Conservation (phyloP, 2,329 filamentous ascomycete species). For the Alternaria metachromatica region DNA sequence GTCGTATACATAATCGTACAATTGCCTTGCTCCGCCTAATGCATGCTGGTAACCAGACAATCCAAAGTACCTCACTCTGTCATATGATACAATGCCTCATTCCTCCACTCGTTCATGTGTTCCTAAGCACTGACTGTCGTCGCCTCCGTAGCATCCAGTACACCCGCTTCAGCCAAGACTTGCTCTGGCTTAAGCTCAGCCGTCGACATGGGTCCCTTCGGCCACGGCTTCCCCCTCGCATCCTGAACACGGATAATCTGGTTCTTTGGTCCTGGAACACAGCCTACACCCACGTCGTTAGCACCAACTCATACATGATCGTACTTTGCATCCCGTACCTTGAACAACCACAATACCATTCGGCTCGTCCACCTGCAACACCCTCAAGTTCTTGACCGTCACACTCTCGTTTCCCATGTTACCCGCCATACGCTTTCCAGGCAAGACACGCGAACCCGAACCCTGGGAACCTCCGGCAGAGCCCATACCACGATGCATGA, state of each 20-base stretch:
- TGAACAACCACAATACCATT: constrained; percentile 88
- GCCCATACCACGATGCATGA: constrained; percentile 91
- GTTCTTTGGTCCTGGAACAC: constrained; percentile 87
- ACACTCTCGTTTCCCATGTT: constrained; percentile 90
- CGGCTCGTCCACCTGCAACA: constrained; percentile 85
- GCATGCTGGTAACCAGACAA: too few species aligned
- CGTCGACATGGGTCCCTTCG: constrained; percentile 53
- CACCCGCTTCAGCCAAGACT: constrained; percentile 10
- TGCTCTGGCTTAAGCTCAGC: constrained; percentile 27
- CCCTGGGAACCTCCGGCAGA: constrained; percentile 89
- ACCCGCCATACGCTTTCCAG: constrained; percentile 97
- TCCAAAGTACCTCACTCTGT: neutral
- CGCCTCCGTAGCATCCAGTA: constrained; percentile 16
- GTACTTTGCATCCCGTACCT: constrained; percentile 58
- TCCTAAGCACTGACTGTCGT: constrained; percentile 9
- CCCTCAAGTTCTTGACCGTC: constrained; percentile 89
- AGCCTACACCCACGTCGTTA: constrained; percentile 52
- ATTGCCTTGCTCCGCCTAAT: neutral
- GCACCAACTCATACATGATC: neutral
- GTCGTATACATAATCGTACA: neutral
- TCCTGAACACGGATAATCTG: constrained; percentile 86
- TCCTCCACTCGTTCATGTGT: neutral
- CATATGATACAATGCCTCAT: constrained; percentile 17
- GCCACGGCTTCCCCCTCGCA: constrained; percentile 85
- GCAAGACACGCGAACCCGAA: constrained; percentile 87